phyloP scores from a whole-genome alignment of 495 filamentous ascomycete genomes.

The Hypomontagnella submonticulosa region DNA sequence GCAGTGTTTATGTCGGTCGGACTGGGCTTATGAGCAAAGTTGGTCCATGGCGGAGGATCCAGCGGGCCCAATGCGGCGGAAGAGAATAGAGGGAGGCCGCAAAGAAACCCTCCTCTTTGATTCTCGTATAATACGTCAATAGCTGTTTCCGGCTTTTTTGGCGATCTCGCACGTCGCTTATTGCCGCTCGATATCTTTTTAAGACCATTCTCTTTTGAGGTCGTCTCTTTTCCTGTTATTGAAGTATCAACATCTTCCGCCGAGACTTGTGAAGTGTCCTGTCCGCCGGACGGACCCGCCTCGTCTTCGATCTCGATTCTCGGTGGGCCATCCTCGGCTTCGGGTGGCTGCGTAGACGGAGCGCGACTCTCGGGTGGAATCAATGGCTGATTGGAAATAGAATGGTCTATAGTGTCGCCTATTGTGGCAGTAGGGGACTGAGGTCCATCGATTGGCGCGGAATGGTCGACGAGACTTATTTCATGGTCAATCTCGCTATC shows the following conservation, averaged over 20 bases:
- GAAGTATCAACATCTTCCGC: slow-evolving; percentile 8
- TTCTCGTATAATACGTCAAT: slow-evolving; percentile 97
- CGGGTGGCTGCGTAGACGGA: slow-evolving; percentile 33
- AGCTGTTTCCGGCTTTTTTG: slow-evolving; percentile 60
- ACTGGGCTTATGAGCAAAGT: slow-evolving; percentile 73
- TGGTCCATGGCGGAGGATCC: slow-evolving; percentile 89
- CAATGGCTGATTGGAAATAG: slow-evolving; percentile 31
- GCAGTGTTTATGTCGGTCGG: slow-evolving; percentile 89
- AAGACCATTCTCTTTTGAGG: slow-evolving; percentile 11
- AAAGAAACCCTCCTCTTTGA: slow-evolving; percentile 83
- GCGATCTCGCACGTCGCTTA: slow-evolving; percentile 10
- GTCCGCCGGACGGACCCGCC: slow-evolving; percentile 29
- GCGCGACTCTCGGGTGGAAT: slow-evolving; percentile 33
- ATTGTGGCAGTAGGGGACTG: slow-evolving; percentile 23
- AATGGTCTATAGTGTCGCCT: slow-evolving; percentile 12
- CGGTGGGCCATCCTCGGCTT: slow-evolving; percentile 19
- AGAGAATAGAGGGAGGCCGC: slow-evolving; percentile 90
- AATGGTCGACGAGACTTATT: slow-evolving; percentile 66
- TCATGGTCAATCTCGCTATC: slow-evolving; percentile 70
- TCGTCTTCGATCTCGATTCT: slow-evolving; percentile 18
- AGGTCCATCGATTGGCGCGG: slow-evolving; percentile 38
- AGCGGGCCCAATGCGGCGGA: slow-evolving; percentile 84
- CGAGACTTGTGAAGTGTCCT: slow-evolving; percentile 21
- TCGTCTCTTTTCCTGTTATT: slow-evolving; percentile 12
- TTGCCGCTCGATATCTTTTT: slow-evolving; percentile 5